Percentiles rank a stretch among this genome's conserved stretches.
phyloP scores from a whole-genome alignment of 768 basidiomycete species.

The Ramaria rubella region DNA sequence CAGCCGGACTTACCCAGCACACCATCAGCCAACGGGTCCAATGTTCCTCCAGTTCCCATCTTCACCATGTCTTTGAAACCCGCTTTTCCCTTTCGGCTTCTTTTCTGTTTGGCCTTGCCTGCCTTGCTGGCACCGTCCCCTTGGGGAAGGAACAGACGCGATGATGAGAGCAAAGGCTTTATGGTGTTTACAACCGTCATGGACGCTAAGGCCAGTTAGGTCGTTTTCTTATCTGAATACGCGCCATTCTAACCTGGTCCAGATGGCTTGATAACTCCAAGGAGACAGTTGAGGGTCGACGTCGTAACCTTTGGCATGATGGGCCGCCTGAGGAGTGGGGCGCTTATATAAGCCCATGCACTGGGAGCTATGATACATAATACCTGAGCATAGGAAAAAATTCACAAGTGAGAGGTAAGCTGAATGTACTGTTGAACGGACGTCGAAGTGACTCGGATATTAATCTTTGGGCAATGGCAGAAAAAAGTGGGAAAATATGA shows the following conservation, averaged over 20 bases:
- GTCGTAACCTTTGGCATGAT: constrained; percentile 63
- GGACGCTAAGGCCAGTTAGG: constrained; percentile 40
- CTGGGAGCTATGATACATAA: too few relatives aligned
- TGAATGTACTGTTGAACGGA: too few relatives aligned
- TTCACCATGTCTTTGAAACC: constrained; percentile 42
- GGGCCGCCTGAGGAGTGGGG: background rate
- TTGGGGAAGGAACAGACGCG: constrained; percentile 59
- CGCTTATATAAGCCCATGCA: background rate
- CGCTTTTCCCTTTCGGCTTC: constrained; percentile 29
- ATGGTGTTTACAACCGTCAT: constrained; percentile 86
- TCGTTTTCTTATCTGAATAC: background rate
- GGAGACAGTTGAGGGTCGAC: constrained; percentile 61
- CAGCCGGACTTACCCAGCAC: constrained; percentile 63
- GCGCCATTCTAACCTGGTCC: constrained; percentile 42
- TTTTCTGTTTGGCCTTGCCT: constrained; percentile 45
- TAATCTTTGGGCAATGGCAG: too few relatives aligned
- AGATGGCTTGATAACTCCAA: constrained; percentile 86
- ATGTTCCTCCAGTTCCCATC: constrained; percentile 89
- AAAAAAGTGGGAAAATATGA: too few relatives aligned
- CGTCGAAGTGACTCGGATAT: too few relatives aligned
- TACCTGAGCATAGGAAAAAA: too few relatives aligned
- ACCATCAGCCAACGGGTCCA: constrained; percentile 95
- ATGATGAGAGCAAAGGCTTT: constrained; percentile 70
- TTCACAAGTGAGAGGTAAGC: too few relatives aligned
- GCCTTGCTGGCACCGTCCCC: constrained; percentile 31